phyloP scores from a whole-genome alignment of 2,329 filamentous ascomycete species.

The Talaromyces sp. region DNA sequence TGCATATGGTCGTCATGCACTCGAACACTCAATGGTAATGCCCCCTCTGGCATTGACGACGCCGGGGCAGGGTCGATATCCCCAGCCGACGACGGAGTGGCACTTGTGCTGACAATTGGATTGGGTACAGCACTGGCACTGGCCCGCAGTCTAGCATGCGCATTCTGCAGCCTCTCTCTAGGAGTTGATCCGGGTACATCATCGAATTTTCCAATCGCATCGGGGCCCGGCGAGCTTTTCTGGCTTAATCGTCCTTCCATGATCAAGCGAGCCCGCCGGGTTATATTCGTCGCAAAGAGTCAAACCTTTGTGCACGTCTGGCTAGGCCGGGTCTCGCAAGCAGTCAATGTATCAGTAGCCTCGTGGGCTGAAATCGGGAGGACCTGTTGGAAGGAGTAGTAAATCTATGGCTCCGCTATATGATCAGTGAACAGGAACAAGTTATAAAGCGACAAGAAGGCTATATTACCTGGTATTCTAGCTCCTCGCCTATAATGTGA shows the following conservation, averaged over 20 bases:
- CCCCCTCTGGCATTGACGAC: conserved; percentile 22
- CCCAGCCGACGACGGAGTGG: conserved; percentile 37
- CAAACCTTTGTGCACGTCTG: background rate
- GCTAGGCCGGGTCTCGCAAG: background rate
- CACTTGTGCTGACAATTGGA: conserved; percentile 21
- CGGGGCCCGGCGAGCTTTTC: conserved; percentile 13
- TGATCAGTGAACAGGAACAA: background rate
- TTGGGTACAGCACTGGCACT: conserved; percentile 13
- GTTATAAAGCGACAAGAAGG: background rate
- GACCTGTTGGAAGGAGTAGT: background rate
- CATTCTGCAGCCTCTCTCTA: conserved; percentile 26
- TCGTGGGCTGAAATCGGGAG: background rate
- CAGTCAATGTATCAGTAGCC: background rate
- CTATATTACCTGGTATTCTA: background rate
- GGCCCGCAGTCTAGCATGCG: conserved; percentile 23
- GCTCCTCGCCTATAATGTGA: background rate
- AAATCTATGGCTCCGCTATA: background rate
- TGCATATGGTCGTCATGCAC: conserved; percentile 20
- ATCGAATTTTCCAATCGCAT: conserved; percentile 21
- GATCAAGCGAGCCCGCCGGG: background rate
- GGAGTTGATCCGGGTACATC: conserved; percentile 24
- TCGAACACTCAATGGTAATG: conserved; percentile 31
- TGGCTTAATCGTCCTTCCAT: conserved; percentile 19
- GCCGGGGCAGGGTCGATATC: conserved; percentile 33
- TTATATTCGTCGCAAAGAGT: background rate